These are phyloP conservation scores for Mortierella alpina DNA, from an alignment of 192 early-diverging fungal genomes.

Conservation along the genomic window DNA sequence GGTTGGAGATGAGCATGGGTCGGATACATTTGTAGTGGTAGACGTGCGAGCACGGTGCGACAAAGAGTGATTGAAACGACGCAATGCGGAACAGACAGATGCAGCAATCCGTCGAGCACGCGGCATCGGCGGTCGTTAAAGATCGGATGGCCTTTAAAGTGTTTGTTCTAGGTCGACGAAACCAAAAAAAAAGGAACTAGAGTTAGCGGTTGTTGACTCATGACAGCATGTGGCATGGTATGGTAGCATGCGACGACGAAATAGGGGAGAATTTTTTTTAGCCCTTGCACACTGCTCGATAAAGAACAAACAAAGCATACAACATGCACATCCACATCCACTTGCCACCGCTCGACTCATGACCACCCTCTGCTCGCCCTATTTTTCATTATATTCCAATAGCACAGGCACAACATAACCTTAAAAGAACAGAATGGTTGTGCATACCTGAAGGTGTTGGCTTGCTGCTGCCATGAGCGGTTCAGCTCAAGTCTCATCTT, in stretches of 20 bases:
- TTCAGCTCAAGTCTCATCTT: slow-evolving; percentile 87
- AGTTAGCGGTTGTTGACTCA: neutral
- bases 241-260: neutral
- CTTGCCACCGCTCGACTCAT: no score
- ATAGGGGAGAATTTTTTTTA: slow-evolving; percentile 1
- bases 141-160: slow-evolving; percentile 60
- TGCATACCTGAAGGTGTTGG: slow-evolving; percentile 71
- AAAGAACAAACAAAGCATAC: neutral
- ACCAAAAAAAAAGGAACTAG: slow-evolving; percentile 4
- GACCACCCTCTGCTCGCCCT: no score
- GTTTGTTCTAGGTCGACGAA: slow-evolving; percentile 37
- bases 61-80: slow-evolving; percentile 90
- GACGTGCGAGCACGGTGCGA: slow-evolving; percentile 92
- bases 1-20: slow-evolving; percentile 76
- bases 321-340: slow-evolving; percentile 1
- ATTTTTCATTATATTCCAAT: no score
- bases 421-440: slow-evolving; percentile 6
- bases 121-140: slow-evolving; percentile 60
- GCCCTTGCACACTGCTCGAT: neutral
- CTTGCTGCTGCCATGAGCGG: slow-evolving; percentile 72
- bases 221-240: neutral
- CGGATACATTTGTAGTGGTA: slow-evolving; percentile 96
- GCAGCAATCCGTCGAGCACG: slow-evolving; percentile 77
- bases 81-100: slow-evolving; percentile 91
- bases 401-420: no score